These are phyloP conservation scores for Fraxinus quadrangulata DNA, from an alignment of 257 asterid genomes.

Conservation along the genomic window DNA sequence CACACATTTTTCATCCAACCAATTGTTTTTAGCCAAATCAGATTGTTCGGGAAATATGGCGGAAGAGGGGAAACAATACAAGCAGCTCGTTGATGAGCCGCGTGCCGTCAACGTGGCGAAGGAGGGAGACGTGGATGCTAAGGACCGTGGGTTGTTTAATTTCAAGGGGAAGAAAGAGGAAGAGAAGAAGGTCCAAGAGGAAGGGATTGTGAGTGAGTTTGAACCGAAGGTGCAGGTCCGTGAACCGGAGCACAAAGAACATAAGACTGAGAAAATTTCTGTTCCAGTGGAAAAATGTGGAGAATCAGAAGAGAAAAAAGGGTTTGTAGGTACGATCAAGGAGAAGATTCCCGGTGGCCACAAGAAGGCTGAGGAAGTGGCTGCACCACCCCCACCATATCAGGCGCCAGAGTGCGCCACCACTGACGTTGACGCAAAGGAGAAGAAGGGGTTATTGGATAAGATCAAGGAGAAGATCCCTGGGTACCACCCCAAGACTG, in stretches of 20 bases:
- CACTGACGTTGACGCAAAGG: conserved; percentile 50
- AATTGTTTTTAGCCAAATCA: background rate
- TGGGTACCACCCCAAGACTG: conserved; percentile 71
- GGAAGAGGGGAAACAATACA: conserved; percentile 40
- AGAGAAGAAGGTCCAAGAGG: conserved; percentile 49
- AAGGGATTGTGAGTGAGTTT: conserved; percentile 45
- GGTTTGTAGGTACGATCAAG: conserved; percentile 74
- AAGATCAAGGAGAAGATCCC: conserved; percentile 96
- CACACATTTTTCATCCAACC: background rate
- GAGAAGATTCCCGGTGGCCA: conserved; percentile 75
- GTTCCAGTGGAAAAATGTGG: conserved; percentile 52
- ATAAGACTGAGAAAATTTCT: conserved; percentile 36
- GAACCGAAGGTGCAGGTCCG: conserved; percentile 58
- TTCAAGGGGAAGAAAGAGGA: conserved; percentile 54
- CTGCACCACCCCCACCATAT: conserved; percentile 30
- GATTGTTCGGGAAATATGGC: conserved; percentile 43
- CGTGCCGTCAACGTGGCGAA: conserved; percentile 21
- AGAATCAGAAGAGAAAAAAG: conserved; percentile 65
- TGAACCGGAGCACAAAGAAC: conserved; percentile 36
- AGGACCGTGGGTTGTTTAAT: conserved; percentile 67
- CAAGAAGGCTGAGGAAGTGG: conserved; percentile 58
- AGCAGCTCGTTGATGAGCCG: conserved; percentile 31
- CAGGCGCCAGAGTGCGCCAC: conserved; percentile 28
- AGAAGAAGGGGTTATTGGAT: conserved; percentile 79
- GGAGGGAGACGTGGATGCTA: conserved; percentile 41